phyloP scores from a whole-genome alignment of 2,329 filamentous ascomycete species.

The Aspergillus tamarii region DNA sequence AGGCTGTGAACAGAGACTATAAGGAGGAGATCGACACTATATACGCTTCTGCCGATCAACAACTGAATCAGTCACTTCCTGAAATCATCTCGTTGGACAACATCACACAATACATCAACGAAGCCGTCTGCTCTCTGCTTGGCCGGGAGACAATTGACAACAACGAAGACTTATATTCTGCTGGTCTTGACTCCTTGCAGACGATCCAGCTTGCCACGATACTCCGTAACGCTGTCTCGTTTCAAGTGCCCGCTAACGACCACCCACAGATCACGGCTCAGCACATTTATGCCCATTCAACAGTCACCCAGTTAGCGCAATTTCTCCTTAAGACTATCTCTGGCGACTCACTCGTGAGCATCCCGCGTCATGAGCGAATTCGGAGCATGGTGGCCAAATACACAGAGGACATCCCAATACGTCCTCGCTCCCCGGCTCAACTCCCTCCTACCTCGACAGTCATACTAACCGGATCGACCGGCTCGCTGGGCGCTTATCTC shows the following conservation, averaged over 20 bases:
- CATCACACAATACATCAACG: constrained; percentile 14
- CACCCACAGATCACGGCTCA: constrained; percentile 2
- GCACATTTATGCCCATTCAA: constrained; percentile 12
- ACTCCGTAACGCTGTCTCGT: constrained; percentile 11
- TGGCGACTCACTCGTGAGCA: background rate
- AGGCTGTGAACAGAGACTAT: constrained; percentile 13
- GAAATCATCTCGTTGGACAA: constrained; percentile 12
- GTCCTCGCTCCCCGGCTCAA: background rate
- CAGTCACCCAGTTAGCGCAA: constrained; percentile 1
- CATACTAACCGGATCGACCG: constrained; percentile 27
- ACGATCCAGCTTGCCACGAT: constrained; percentile 26
- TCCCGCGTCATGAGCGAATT: constrained; percentile 8
- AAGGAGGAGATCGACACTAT: constrained; percentile 16
- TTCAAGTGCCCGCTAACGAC: background rate
- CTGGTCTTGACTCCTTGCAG: constrained; percentile 34
- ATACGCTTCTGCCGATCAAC: constrained; percentile 33
- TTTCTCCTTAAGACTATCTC: constrained; percentile 1
- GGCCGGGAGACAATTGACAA: constrained; percentile 15
- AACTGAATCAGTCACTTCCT: background rate
- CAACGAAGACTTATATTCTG: constrained; percentile 24
- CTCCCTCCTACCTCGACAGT: background rate
- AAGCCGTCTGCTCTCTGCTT: constrained; percentile 17
- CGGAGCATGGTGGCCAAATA: constrained; percentile 9
- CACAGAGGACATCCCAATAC: background rate
- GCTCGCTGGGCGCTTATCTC: constrained; percentile 33